A percentile compares a stretch with the other conserved stretches of the same genome.
phyloP scores from a whole-genome alignment of 2,329 filamentous ascomycete species.

The Trichophyton simii region DNA sequence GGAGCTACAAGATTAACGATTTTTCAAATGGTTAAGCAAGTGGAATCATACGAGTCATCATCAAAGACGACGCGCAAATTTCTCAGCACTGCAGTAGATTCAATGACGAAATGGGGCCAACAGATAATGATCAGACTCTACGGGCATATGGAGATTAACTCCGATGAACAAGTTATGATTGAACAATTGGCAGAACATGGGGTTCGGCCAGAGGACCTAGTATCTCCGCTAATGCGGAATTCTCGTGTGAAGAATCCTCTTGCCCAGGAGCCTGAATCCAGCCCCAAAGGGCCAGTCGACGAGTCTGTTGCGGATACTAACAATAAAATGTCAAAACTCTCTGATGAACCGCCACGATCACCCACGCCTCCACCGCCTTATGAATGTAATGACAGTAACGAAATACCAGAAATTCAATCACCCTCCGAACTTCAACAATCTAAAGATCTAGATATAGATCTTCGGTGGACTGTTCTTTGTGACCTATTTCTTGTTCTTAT shows the following conservation, averaged over 20 bases:
- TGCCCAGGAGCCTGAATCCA: slow-evolving; percentile 37
- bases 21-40: slow-evolving; percentile 59
- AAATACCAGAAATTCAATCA: slow-evolving; percentile 65
- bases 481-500: slow-evolving; percentile 93
- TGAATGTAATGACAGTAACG: slow-evolving; percentile 51
- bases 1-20: slow-evolving; percentile 75
- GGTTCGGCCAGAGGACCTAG: slow-evolving; percentile 71
- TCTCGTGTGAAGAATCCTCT: slow-evolving; percentile 86
- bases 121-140: slow-evolving; percentile 97
- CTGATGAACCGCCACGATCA: slow-evolving; percentile 29
- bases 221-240: slow-evolving; percentile 79
- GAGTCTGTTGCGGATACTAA: background rate
- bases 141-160: slow-evolving; percentile 88
- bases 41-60: slow-evolving; percentile 46
- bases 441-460: slow-evolving; percentile 82
- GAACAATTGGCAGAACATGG: slow-evolving; percentile 91
- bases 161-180: slow-evolving; percentile 89
- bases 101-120: slow-evolving; percentile 89
- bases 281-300: background rate
- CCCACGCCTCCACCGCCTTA: slow-evolving; percentile 43
- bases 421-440: slow-evolving; percentile 72
- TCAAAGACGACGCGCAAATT: slow-evolving; percentile 61
- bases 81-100: slow-evolving; percentile 56
- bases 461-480: slow-evolving; percentile 93
- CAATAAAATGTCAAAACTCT: slow-evolving; percentile 21